Base-by-base conservation (phyloP, 1,139 yeast genomes). In the Geotrichum citri-aurantii region DNA sequence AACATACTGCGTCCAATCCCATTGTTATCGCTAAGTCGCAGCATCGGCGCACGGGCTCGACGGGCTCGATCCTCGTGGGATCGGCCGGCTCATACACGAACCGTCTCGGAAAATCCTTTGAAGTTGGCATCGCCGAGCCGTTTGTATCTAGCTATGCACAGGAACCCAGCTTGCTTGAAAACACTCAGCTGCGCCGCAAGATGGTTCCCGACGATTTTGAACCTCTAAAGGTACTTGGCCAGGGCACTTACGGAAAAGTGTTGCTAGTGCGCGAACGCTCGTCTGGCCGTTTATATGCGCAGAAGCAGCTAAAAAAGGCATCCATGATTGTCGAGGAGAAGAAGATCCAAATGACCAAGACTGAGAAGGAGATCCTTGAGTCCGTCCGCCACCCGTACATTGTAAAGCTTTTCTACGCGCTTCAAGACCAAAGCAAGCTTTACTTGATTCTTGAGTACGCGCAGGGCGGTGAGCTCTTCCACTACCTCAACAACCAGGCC, bases 221-320 rank as follows among this genome's bases (percentile, higher is more conserved):
- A 64, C 87, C 88, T 1, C 73, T 91, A 11, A 86, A 84, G 70
- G 95, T 89, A 0, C 75, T 91, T 21, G 97, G 97, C 0, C 83
- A 85, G 64, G 97, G 97, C 2, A 90, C 96, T n/a, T 90, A 89
- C 66, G 97, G 97, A 4, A 89, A 88, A 69, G 97, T 91, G 2
- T 69, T 88, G 21, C 74, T 91, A 10, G 97, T 90, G 0, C 80
- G 84, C 59, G 91, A 89, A 67, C 72, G 71, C 54, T 66, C 80
- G 8, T 83, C 90, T 0, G 88, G 88, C 0, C 79, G 81, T 62
- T 73, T 91, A 14, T 91, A 84, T 75, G 97, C 97, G 0, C 96
- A 88, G 76, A 91, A 91, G 69, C 96, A 90, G 68, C 77, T 91
- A 65, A 85, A 83, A 65, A 91, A 91, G 71, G 96, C 96, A 1